These are phyloP conservation scores for Pestalotiopsis sp. DNA, from an alignment of 2,329 filamentous ascomycete genomes.

Conservation along the genomic window DNA sequence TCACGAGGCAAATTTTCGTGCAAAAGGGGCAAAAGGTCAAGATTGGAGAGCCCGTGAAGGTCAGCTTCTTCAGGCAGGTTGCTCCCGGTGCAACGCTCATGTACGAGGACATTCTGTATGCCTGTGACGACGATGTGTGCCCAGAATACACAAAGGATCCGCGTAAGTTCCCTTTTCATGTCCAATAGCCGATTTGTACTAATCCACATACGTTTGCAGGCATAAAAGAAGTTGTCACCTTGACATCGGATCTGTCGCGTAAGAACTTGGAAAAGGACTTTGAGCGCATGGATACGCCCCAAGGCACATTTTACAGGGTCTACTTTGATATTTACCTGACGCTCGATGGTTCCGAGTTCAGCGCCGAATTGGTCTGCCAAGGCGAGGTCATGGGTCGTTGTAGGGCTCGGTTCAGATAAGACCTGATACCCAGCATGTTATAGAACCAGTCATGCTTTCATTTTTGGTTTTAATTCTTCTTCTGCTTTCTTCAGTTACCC, in stretches of 20 bases:
- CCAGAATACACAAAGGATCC: conserved; percentile 99
- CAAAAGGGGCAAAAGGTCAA: conserved; percentile 99
- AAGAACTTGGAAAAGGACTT: conserved; percentile 99
- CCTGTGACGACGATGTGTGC: conserved; percentile 96
- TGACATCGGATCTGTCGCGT: conserved; percentile 93
- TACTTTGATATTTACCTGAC: conserved; percentile 86
- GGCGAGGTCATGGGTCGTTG: conserved; percentile 98
- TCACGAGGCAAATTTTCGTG: conserved; percentile 96
- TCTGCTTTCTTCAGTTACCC: conserved; percentile 12
- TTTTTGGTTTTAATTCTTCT: not conserved
- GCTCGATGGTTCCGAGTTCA: conserved; percentile 96
- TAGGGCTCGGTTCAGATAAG: conserved; percentile 80
- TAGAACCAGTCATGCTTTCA: conserved; percentile 6
- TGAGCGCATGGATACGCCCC: conserved; percentile 97
- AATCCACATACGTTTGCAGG: conserved; percentile 52
- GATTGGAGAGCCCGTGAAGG: conserved; percentile 98
- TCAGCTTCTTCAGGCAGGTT: conserved; percentile 97
- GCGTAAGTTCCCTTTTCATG: conserved; percentile 66
- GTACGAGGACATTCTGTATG: conserved; percentile 98
- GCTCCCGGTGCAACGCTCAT: conserved; percentile 96
- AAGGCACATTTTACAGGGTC: conserved; percentile 91
- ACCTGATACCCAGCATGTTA: not conserved
- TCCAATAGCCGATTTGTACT: conserved; percentile 30
- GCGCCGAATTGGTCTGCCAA: conserved; percentile 97
- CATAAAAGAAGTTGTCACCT: conserved; percentile 98